Percentiles rank a stretch among this genome's conserved stretches.
Evolutionary conservation across 2,329 filamentous ascomycete species (phyloP).

Genomic region (Dactylellina parvicollis): DNA sequence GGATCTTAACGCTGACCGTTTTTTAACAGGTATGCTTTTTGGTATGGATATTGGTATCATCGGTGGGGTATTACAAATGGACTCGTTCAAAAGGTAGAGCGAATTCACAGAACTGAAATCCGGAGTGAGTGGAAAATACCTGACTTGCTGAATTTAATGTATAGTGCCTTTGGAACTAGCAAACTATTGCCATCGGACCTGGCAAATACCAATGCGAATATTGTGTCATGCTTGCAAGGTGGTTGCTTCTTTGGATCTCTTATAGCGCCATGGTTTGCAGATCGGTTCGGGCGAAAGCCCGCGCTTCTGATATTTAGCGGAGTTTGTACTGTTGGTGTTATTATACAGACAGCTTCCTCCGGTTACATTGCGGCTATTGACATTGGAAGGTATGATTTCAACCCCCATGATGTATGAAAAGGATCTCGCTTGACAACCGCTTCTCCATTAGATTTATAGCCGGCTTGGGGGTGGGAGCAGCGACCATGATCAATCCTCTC

Average conservation of each 20-base stretch:
- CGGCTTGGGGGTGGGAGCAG: conserved; percentile 66
- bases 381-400: conserved; percentile 66
- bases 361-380: conserved; percentile 73
- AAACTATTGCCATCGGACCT: conserved; percentile 61
- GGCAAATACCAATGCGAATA: conserved; percentile 72
- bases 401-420: background rate
- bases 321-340: conserved; percentile 70
- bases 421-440: background rate
- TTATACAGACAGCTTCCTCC: conserved; percentile 72
- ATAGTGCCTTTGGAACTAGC: conserved; percentile 67
- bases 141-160: background rate
- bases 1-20: conserved; percentile 60
- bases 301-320: conserved; percentile 69
- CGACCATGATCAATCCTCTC: conserved; percentile 69
- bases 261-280: conserved; percentile 67
- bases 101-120: background rate
- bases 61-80: conserved; percentile 72
- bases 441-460: conserved; percentile 64
- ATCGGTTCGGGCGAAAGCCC: conserved; percentile 68
- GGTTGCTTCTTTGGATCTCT: conserved; percentile 85
- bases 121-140: background rate
- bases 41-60: conserved; percentile 75
- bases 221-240: conserved; percentile 78
- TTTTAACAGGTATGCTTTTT: conserved; percentile 69
- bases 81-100: conserved; percentile 67